Base-by-base conservation (phyloP, 352 stramenopile genomes). In the Pythium guiyangense region DNA sequence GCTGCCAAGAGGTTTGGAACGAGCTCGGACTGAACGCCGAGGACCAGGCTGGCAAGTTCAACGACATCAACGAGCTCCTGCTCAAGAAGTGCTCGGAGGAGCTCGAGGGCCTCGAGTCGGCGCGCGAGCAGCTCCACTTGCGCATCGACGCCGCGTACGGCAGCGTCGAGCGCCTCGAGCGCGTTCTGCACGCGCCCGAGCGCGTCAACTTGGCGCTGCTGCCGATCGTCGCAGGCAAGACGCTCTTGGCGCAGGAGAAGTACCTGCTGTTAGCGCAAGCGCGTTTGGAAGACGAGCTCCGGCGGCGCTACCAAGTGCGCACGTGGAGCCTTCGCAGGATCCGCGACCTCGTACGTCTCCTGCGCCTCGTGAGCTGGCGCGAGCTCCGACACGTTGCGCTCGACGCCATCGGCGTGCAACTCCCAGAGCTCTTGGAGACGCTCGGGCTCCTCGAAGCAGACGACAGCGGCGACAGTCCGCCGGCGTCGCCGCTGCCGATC, bases 1-100 rank as follows among this genome's bases (percentile, higher is more conserved):
- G 66, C 52, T 92, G 79, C 37, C 77, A 90, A 71, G 61, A 88
- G 27, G 81, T 90, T 35, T 88, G 79, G 77, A 61, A 67, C 44
- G 79, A 90, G 29, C 57, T 90, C 6, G 79, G 79, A 0, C 22
- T 87, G 17, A 71, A 74, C 44, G 66, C 70, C 47, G 67, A 81
- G 50, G 71, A 85, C 26, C 73, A 84, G 35, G 67, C 62, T 2
- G 73, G 37, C 29, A 86, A 85, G 37, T 84, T 88, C 47, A 71
- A 79, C 46, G 71, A 88, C 25, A 85, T 90, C 39, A 86, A 87
- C 29, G 66, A 62, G 9, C 35, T 86, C 2, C 49, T 88, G 52
- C 15, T 86, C n/a, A 71, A 70, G 37, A 85, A 79, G 43, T 86
- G 73, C 45, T 73, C 71, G 11, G 69, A 90, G 59, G 79, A 88